phyloP scores from a whole-genome alignment of 2,329 filamentous ascomycete genomes.

The Colletotrichum karsti region DNA sequence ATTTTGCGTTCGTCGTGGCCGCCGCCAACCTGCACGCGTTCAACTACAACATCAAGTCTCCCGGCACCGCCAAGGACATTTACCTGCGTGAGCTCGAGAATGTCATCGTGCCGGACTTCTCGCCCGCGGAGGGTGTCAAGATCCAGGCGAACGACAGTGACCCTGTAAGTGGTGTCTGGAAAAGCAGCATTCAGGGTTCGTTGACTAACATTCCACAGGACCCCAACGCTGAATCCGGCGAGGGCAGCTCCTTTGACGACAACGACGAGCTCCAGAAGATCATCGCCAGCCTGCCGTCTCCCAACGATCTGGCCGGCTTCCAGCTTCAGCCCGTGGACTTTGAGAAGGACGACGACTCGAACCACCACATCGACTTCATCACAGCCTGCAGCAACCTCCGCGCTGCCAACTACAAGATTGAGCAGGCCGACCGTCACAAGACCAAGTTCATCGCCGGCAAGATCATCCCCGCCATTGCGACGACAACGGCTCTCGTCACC shows the following conservation, averaged over 20 bases:
- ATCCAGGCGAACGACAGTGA: constrained; percentile 97
- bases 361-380: constrained; percentile 99
- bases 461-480: constrained; percentile 98
- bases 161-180: constrained; percentile 66
- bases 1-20: constrained; percentile 87
- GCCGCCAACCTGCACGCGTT: constrained; percentile 94
- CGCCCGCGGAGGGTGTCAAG: constrained; percentile 88
- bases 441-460: constrained; percentile 99
- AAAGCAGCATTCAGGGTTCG: neutral
- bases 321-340: constrained; percentile 94
- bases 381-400: constrained; percentile 95
- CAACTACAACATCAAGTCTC: constrained; percentile 97
- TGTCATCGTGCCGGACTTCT: constrained; percentile 96
- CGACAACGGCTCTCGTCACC: constrained; percentile 94
- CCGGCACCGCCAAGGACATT: constrained; percentile 72
- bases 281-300: constrained; percentile 75
- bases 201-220: constrained; percentile 60
- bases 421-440: constrained; percentile 91
- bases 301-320: constrained; percentile 85
- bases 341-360: constrained; percentile 98
- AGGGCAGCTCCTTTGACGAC: constrained; percentile 69
- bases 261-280: constrained; percentile 79
- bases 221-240: constrained; percentile 73
- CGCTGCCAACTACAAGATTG: constrained; percentile 98
- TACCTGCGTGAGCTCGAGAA: constrained; percentile 86